Conservation (phyloP, 2,329 filamentous ascomycete species). For the Colletotrichum melonis region DNA sequence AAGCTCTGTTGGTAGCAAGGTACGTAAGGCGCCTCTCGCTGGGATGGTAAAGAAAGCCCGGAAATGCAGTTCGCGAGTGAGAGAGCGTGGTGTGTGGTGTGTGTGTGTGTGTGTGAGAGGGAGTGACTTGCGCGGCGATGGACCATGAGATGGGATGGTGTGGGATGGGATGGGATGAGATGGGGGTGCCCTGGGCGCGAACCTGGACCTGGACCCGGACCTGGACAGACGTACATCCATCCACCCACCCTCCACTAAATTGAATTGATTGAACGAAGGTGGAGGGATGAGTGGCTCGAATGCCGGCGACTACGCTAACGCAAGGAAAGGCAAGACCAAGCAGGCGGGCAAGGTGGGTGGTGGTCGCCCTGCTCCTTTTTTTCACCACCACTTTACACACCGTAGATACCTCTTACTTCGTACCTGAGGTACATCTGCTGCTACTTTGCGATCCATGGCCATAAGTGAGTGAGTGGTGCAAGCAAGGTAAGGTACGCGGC, state of each 20-base stretch:
- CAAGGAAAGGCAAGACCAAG: neutral
- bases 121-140: neutral
- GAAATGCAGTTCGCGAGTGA: neutral
- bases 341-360: neutral
- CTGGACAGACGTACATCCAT: neutral
- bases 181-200: neutral
- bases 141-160: neutral
- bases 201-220: slow-evolving; percentile 4
- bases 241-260: neutral
- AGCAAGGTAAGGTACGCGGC: neutral
- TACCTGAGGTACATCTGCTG: neutral
- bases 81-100: neutral
- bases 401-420: too few species aligned
- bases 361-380: neutral
- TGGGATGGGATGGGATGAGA: neutral
- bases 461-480: neutral
- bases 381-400: too few species aligned
- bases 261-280: neutral
- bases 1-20: neutral
- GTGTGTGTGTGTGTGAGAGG: neutral
- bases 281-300: neutral
- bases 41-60: neutral
- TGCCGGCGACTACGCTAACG: slow-evolving; percentile 5
- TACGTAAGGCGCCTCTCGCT: too few species aligned
- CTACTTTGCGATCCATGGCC: neutral